Conservation (phyloP, 805 yeast genomes). For the Saccharomycopsis fibuligera region DNA sequence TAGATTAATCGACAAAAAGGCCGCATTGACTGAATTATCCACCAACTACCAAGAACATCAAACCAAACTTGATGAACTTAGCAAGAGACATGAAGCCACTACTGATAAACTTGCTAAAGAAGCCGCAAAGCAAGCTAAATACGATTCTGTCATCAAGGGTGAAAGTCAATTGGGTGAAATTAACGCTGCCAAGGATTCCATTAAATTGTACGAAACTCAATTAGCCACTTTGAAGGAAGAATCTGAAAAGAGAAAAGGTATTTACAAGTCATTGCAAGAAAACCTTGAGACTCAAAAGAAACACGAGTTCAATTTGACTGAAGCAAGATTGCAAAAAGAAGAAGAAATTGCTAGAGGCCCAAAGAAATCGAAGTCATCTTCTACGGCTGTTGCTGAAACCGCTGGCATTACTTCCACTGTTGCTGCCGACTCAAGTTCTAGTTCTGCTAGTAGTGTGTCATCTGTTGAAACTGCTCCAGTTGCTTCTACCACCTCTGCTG, state of each 20-base stretch:
- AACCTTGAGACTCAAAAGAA: conserved; percentile 18
- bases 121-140: conserved; percentile 14
- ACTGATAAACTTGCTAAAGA: conserved; percentile 6
- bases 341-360: background rate
- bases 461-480: background rate
- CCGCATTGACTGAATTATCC: conserved; percentile 1
- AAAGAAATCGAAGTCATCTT: background rate
- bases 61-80: conserved; percentile 4
- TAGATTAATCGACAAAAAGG: conserved; percentile 1
- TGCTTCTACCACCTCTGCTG: background rate
- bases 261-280: conserved; percentile 9
- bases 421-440: background rate
- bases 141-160: conserved; percentile 7
- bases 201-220: conserved; percentile 11
- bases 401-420: conserved; percentile 3
- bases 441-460: background rate
- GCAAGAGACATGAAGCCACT: conserved; percentile 1
- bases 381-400: background rate
- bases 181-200: conserved; percentile 5
- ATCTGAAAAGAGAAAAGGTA: conserved; percentile 2
- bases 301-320: conserved; percentile 6
- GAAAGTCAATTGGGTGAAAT: conserved; percentile 7
- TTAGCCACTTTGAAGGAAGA: conserved; percentile 14
- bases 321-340: conserved; percentile 6
- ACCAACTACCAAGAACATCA: background rate